Evolutionary conservation across 23 red algal genomes (phyloP).

Genomic region (Agarophyton chilense): DNA sequence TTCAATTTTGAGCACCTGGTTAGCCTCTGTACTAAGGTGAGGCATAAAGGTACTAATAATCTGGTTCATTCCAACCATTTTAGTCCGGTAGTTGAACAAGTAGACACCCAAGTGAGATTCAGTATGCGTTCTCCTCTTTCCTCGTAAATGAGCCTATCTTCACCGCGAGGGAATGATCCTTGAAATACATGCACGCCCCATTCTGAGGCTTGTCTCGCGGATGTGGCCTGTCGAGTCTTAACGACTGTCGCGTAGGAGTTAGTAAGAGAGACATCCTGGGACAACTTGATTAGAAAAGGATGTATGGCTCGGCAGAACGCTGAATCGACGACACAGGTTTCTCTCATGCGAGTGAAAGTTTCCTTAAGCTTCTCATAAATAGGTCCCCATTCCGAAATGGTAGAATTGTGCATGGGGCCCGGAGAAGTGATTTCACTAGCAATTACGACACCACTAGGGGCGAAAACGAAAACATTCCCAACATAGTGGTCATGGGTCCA

Average conservation of each 20-base stretch:
- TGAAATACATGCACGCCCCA: not conserved
- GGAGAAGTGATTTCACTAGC: constrained; percentile 8
- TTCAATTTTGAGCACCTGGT: too few relatives aligned
- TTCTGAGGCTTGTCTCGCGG: not conserved
- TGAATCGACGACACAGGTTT: constrained; percentile 15
- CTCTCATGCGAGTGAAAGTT: not conserved
- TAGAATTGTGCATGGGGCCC: constrained; percentile 24
- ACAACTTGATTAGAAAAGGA: constrained; percentile 18
- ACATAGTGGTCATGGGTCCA: constrained; percentile 39
- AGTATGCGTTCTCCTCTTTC: constrained; percentile 5
- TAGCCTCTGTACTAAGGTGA: constrained; percentile 19
- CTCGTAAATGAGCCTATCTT: constrained; percentile 1
- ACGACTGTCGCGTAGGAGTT: too few relatives aligned
- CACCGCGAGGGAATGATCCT: not conserved
- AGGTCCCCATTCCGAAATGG: not conserved
- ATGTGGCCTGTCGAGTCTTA: constrained; percentile 1
- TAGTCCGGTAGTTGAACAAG: constrained; percentile 16
- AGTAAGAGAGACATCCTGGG: not conserved
- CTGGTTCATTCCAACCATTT: constrained; percentile 41
- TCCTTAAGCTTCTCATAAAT: not conserved
- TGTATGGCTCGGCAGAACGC: not conserved
- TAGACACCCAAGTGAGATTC: not conserved
- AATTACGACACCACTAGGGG: not conserved
- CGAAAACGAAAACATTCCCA: constrained; percentile 4
- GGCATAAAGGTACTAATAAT: constrained; percentile 8